Percentiles rank a stretch among this genome's conserved stretches.
These are phyloP conservation scores for Mollisiaceae sp. DNA, from an alignment of 2,329 filamentous ascomycete genomes.

Conservation along the genomic window DNA sequence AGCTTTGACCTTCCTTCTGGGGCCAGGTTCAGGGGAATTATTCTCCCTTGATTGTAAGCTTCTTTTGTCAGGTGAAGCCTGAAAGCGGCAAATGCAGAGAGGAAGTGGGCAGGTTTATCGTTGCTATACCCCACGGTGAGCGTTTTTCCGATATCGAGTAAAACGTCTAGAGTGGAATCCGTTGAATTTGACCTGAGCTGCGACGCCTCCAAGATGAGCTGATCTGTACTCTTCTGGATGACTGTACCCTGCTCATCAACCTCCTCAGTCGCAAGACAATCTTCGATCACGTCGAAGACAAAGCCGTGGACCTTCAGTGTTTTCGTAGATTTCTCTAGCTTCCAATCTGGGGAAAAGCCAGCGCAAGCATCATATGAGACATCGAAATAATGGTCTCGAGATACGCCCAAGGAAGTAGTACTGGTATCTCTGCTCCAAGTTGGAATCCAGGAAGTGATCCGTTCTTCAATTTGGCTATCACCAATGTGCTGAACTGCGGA, in stretches of 20 bases:
- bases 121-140: conserved; percentile 16
- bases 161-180: background rate
- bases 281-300: conserved; percentile 14
- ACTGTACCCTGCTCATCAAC: background rate
- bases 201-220: conserved; percentile 4
- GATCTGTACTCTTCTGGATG: conserved; percentile 1
- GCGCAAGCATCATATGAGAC: conserved; percentile 10
- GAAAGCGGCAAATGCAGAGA: conserved; percentile 15
- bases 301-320: conserved; percentile 15
- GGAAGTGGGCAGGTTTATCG: background rate
- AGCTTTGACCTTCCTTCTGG: conserved; percentile 6
- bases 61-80: conserved; percentile 12
- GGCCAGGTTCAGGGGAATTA: background rate
- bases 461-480: background rate
- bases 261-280: conserved; percentile 2
- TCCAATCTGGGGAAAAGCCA: background rate
- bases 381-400: conserved; percentile 13
- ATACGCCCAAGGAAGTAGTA: conserved; percentile 16
- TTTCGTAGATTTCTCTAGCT: background rate
- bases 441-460: conserved; percentile 11
- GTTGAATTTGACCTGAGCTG: background rate
- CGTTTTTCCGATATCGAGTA: conserved; percentile 14
- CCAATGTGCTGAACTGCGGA: conserved; percentile 18
- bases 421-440: conserved; percentile 9
- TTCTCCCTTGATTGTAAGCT: background rate